Conservation (phyloP, 371 early-diverging fungal species). For the Circinella umbellata region DNA sequence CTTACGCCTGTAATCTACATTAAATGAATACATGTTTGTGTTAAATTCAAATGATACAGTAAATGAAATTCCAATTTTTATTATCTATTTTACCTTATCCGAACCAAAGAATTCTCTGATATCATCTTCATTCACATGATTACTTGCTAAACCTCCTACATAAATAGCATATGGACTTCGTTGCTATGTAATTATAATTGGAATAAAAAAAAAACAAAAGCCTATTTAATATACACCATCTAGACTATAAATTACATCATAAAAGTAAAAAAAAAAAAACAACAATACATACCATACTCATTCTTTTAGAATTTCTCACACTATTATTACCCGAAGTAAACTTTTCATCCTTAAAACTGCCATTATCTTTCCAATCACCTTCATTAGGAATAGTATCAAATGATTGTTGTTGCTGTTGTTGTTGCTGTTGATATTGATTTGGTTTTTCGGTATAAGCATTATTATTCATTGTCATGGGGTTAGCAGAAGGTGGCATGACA, state of each 20-base stretch:
- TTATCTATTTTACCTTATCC: conserved; percentile 36
- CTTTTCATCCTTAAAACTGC: conserved; percentile 21
- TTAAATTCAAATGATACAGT: too few relatives aligned
- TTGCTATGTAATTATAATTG: conserved; percentile 18
- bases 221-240: too few relatives aligned
- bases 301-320: conserved; percentile 26
- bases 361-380: conserved; percentile 19
- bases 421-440: conserved; percentile 34
- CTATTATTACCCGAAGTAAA: conserved; percentile 6
- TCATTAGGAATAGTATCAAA: conserved; percentile 13
- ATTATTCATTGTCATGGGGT: conserved; percentile 7
- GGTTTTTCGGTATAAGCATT: conserved; percentile 26
- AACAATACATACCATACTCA: conserved; percentile 24
- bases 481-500: conserved; percentile 21
- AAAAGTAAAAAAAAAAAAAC: too few relatives aligned
- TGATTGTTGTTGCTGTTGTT: background rate
- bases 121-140: conserved; percentile 49
- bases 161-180: conserved; percentile 44
- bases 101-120: conserved; percentile 49
- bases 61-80: too few relatives aligned
- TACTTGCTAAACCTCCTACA: conserved; percentile 48
- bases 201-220: too few relatives aligned
- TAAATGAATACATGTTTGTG: background rate
- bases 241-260: background rate
- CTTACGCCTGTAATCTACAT: conserved; percentile 42